phyloP scores from a whole-genome alignment of 345 rosid genomes.

The Gynandropsis gynandra region DNA sequence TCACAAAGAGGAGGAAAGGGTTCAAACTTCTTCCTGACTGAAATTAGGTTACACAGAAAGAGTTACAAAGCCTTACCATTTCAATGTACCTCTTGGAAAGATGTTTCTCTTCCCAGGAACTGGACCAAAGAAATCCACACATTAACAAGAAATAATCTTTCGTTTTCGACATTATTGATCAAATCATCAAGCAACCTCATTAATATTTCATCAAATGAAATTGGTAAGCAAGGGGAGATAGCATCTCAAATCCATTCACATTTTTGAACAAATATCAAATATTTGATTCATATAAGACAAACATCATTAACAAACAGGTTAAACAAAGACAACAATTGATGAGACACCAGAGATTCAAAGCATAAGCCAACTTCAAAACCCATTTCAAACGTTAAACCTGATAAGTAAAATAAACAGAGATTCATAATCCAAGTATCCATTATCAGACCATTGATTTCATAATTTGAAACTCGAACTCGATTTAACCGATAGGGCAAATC shows the following conservation, averaged over 20 bases:
- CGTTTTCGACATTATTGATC: background rate
- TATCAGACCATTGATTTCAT: too few relatives aligned
- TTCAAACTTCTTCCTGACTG: background rate
- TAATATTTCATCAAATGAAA: too few relatives aligned
- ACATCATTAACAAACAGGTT: background rate
- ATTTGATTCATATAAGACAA: too few relatives aligned
- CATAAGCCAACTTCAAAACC: background rate
- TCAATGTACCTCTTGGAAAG: conserved; percentile 9
- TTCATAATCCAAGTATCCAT: too few relatives aligned
- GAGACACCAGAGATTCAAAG: background rate
- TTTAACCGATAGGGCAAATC: too few relatives aligned
- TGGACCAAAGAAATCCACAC: conserved; percentile 6
- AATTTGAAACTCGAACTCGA: too few relatives aligned
- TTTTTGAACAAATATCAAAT: too few relatives aligned
- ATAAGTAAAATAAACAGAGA: background rate
- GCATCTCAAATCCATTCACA: too few relatives aligned
- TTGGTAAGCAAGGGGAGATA: too few relatives aligned
- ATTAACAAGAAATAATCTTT: conserved; percentile 8
- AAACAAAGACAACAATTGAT: background rate
- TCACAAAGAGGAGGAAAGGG: background rate
- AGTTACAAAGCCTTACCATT: conserved; percentile 22
- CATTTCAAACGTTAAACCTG: background rate
- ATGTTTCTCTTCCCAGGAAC: background rate
- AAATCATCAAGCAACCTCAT: too few relatives aligned
- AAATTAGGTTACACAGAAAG: background rate